phyloP scores from a whole-genome alignment of 1,284 basidiomycete species.

The Caloboletus inedulis region DNA sequence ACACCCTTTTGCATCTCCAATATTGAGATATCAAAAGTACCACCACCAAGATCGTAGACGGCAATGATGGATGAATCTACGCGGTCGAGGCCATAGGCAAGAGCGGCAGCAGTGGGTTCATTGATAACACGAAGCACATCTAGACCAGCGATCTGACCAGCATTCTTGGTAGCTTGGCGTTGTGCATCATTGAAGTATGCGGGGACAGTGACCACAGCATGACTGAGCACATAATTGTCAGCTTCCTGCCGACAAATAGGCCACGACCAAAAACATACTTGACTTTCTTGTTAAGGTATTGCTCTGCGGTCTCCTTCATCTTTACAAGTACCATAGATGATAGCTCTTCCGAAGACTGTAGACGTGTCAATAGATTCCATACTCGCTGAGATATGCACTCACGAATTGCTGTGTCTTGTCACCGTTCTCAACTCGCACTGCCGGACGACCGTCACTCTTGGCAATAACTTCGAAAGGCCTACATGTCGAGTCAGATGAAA shows the following conservation, averaged over 20 bases:
- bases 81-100: constrained; percentile 94
- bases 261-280: constrained; percentile 56
- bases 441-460: constrained; percentile 68
- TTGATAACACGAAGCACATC: constrained; percentile 99
- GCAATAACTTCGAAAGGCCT: constrained; percentile 84
- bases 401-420: constrained; percentile 68
- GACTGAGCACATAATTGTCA: constrained; percentile 40
- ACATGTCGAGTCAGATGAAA: neutral
- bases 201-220: constrained; percentile 90
- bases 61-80: constrained; percentile 85
- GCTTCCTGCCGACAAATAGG: no score
- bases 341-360: constrained; percentile 74
- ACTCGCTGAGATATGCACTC: constrained; percentile 30
- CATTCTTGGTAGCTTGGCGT: constrained; percentile 97
- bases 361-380: neutral
- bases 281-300: constrained; percentile 89
- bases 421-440: constrained; percentile 77
- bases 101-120: constrained; percentile 96
- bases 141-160: constrained; percentile 94
- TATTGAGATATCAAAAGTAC: constrained; percentile 97
- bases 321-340: constrained; percentile 88
- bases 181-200: constrained; percentile 99
- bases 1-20: constrained; percentile 99
- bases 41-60: constrained; percentile 95
- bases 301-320: constrained; percentile 95